A percentile compares a stretch with the other conserved stretches of the same genome.
phyloP scores from a whole-genome alignment of 169 alveolate genomes.

The Eimeria falciformis region DNA sequence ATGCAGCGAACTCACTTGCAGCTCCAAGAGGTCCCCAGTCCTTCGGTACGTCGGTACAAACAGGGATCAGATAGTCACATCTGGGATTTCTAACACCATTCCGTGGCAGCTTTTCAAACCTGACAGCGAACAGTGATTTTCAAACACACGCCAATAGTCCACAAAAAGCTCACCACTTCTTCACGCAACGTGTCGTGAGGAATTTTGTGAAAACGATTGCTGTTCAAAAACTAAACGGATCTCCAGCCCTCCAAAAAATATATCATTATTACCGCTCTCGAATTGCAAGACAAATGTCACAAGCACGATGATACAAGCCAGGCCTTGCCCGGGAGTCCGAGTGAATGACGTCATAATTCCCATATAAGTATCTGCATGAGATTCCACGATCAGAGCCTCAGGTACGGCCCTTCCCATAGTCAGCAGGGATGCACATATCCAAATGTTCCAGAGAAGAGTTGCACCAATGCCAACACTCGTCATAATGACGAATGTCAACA shows the following conservation, averaged over 20 bases:
- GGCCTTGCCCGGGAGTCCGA: constrained; percentile 25
- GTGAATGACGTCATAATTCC: constrained; percentile 45
- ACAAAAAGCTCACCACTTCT: constrained; percentile 25
- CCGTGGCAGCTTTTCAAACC: constrained; percentile 42
- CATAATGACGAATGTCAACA: not conserved
- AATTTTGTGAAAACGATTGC: constrained; percentile 43
- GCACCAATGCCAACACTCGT: constrained; percentile 6
- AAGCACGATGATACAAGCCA: constrained; percentile 25
- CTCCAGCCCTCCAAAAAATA: not conserved
- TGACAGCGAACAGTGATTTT: not conserved
- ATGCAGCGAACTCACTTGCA: constrained; percentile 1
- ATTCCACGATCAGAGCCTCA: constrained; percentile 1
- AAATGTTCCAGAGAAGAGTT: constrained; percentile 29
- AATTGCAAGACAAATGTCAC: constrained; percentile 17
- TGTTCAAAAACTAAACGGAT: not conserved
- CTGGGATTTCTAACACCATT: constrained; percentile 21
- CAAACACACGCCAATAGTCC: not conserved
- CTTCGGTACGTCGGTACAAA: constrained; percentile 6
- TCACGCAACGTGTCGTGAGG: constrained; percentile 33
- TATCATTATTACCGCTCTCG: constrained; percentile 41
- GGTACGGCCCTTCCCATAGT: constrained; percentile 64
- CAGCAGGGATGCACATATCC: constrained; percentile 49
- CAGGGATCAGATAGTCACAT: constrained; percentile 36
- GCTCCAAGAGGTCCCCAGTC: constrained; percentile 63
- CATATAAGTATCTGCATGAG: constrained; percentile 14